Conservation (phyloP, 345 rosid species). For the Citrus trifoliata region DNA sequence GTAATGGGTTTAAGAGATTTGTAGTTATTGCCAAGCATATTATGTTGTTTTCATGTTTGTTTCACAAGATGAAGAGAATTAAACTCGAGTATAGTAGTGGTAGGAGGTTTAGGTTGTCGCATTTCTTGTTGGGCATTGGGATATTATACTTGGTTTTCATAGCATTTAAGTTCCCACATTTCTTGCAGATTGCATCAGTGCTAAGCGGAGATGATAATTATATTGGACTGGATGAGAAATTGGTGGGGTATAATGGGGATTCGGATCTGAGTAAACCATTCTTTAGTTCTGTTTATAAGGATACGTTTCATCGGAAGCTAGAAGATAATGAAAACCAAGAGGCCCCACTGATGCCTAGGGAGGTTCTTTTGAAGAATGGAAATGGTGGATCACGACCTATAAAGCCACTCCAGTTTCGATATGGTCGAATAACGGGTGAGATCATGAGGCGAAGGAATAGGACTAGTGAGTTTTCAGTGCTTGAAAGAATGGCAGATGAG, state of each 20-base stretch:
- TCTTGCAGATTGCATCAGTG: slow-evolving; percentile 62
- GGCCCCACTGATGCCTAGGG: slow-evolving; percentile 55
- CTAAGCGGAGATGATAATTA: slow-evolving; percentile 67
- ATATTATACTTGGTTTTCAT: slow-evolving; percentile 71
- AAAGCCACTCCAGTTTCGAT: slow-evolving; percentile 56
- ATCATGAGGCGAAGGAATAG: slow-evolving; percentile 67
- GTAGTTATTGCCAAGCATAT: slow-evolving; percentile 20
- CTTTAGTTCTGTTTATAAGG: slow-evolving; percentile 57
- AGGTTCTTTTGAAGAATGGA: slow-evolving; percentile 45
- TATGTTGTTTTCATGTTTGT: slow-evolving; percentile 16
- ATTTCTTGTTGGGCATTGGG: slow-evolving; percentile 60
- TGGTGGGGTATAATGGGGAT: slow-evolving; percentile 36
- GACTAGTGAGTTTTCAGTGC: slow-evolving; percentile 51
- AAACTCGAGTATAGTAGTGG: slow-evolving; percentile 51
- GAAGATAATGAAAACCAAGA: slow-evolving; percentile 54
- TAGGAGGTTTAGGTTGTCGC: slow-evolving; percentile 80
- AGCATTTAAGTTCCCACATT: slow-evolving; percentile 78
- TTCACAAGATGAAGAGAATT: slow-evolving; percentile 68
- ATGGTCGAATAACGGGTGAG: slow-evolving; percentile 79
- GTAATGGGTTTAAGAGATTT: slow-evolving; percentile 19
- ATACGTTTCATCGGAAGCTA: slow-evolving; percentile 59
- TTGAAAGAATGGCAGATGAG: slow-evolving; percentile 89
- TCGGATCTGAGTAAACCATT: slow-evolving; percentile 54
- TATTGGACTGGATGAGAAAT: slow-evolving; percentile 46
- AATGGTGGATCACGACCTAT: slow-evolving; percentile 26